Evolutionary conservation across 2,329 filamentous ascomycete species (phyloP), one percentile per base, ranked within the genome.

Genomic region (Lachnellula occidentalis): DNA sequence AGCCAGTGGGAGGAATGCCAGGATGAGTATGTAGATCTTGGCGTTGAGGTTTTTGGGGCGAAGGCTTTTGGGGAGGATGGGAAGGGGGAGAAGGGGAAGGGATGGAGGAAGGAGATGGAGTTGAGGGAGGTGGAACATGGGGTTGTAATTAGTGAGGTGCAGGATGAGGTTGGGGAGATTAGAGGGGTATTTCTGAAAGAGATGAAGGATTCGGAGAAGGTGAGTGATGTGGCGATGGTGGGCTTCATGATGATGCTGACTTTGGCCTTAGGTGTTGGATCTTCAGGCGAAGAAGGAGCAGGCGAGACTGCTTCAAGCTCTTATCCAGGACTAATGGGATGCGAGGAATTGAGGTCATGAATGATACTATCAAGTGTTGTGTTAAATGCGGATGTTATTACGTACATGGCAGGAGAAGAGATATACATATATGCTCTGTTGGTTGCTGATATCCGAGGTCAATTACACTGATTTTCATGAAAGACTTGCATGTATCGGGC

Each of bases 181-280:
- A 48, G 56, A 8, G n/a, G 12, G 15, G 50, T 60, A 11, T 39
- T 48, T 39, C 24, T 64, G 46, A 47, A 63, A 47, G 63, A 60
- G 50, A 59, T 64, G 56, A 64, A 64, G 39, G 49, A 47, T 54
- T 61, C 63, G 24, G 66, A 68, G 51, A 65, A 64, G 61, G 66
- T 66, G 57, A 17, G 54, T 36, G 19, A 14, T 22, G 2, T 45
- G n/a, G 5, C 11, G 41, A 21, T n/a, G 19, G 21, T 21, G n/a
- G 5, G 4, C 9, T 57, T 12, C n/a, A 15, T 54, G 21, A 49
- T 7, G 12, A 34, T 55, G 17, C 48, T 49, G 11, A 45, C 14
- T n/a, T 27, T 22, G 5, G 21, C 4, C 37, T 42, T 36, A 64
- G 62, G 58, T 61, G 41, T 27, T 60, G 5, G 54, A 60, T 45